phyloP scores from a whole-genome alignment of 2,329 filamentous ascomycete species.

The Claviceps sp. region DNA sequence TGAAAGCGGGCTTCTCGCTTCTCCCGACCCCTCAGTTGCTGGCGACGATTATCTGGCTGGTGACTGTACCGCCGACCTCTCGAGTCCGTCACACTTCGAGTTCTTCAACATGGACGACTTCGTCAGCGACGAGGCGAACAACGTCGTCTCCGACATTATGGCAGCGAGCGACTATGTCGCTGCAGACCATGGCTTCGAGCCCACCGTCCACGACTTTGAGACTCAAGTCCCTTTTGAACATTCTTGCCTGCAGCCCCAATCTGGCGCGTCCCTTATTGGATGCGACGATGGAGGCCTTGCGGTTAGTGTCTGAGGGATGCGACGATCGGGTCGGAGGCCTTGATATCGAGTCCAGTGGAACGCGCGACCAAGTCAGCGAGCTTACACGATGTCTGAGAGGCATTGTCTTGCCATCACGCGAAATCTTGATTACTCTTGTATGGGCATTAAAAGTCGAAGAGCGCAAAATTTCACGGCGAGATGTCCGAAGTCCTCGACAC shows the following conservation, averaged over 20 bases:
- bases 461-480: constrained; percentile 17
- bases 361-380: constrained; percentile 23
- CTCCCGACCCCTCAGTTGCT: constrained; percentile 52
- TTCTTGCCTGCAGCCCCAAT: constrained; percentile 60
- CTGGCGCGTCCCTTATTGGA: constrained; percentile 61
- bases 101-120: constrained; percentile 41
- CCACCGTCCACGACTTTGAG: constrained; percentile 43
- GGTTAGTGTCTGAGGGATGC: constrained; percentile 50
- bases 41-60: constrained; percentile 54
- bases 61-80: constrained; percentile 39
- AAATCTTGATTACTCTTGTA: constrained; percentile 33
- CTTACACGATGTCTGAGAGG: constrained; percentile 24
- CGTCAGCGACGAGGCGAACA: constrained; percentile 38
- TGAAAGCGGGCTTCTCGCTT: constrained; percentile 65
- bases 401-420: constrained; percentile 30
- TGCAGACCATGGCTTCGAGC: constrained; percentile 38
- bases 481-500: constrained; percentile 10
- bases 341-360: constrained; percentile 18
- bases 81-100: constrained; percentile 26
- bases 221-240: constrained; percentile 48
- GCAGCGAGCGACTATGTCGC: constrained; percentile 36
- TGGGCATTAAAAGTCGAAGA: constrained; percentile 33
- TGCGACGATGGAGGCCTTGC: constrained; percentile 62
- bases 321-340: constrained; percentile 30
- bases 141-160: constrained; percentile 32